Evolutionary conservation across 805 yeast genomes (phyloP).

Genomic region (Groenewaldozyma tartarivorans): DNA sequence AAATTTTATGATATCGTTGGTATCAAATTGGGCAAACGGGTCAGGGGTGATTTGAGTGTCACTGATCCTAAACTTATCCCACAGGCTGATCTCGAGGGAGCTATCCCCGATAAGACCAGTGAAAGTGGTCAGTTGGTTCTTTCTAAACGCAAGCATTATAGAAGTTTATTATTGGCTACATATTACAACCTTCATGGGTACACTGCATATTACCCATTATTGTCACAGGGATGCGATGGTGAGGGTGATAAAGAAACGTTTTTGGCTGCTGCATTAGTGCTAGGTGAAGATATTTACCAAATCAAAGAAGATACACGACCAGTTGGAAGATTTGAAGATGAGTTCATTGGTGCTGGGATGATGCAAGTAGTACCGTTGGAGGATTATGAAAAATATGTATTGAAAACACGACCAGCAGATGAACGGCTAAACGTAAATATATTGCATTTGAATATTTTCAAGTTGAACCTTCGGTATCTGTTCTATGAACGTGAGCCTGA

Average conservation of each 20-base stretch:
- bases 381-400: slow-evolving; percentile 33
- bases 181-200: slow-evolving; percentile 64
- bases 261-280: slow-evolving; percentile 58
- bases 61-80: slow-evolving; percentile 30
- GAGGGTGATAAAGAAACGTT: slow-evolving; percentile 79
- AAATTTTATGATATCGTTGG: slow-evolving; percentile 61
- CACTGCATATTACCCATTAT: slow-evolving; percentile 45
- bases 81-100: slow-evolving; percentile 55
- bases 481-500: slow-evolving; percentile 26
- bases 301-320: slow-evolving; percentile 5
- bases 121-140: slow-evolving; percentile 62
- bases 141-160: slow-evolving; percentile 47
- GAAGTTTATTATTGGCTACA: slow-evolving; percentile 47
- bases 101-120: slow-evolving; percentile 60
- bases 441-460: slow-evolving; percentile 60
- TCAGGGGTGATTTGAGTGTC: slow-evolving; percentile 29
- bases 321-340: slow-evolving; percentile 29
- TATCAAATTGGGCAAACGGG: slow-evolving; percentile 35
- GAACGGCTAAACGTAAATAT: slow-evolving; percentile 29
- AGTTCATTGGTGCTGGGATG: slow-evolving; percentile 62
- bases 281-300: slow-evolving; percentile 31
- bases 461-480: slow-evolving; percentile 52
- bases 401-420: slow-evolving; percentile 5
- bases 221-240: slow-evolving; percentile 58
- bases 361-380: slow-evolving; percentile 60